Evolutionary conservation across 257 asterid species (phyloP).

Genomic region (Solanum virginianum): DNA sequence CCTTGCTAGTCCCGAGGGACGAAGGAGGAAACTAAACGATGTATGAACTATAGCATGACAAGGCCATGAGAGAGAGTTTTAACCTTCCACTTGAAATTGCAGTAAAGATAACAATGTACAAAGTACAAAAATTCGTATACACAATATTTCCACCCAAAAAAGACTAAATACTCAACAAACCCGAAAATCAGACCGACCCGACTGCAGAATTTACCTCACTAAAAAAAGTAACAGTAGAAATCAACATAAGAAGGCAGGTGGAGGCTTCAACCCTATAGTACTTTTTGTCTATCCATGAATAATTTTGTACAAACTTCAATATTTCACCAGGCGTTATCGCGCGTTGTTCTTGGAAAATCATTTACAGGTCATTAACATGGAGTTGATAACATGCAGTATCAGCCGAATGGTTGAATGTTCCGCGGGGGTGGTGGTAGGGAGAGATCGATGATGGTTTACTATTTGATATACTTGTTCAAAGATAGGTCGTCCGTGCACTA

Average conservation of each 20-base stretch:
- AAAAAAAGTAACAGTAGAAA: not conserved
- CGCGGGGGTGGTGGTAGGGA: constrained; percentile 35
- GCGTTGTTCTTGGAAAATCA: constrained; percentile 17
- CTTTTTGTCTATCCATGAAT: not conserved
- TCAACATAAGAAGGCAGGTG: not conserved
- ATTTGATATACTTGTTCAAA: constrained; percentile 92
- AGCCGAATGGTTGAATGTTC: constrained; percentile 65
- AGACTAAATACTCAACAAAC: not conserved
- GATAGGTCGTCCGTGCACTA: constrained; percentile 70
- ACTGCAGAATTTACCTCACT: not conserved
- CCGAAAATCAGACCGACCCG: not conserved
- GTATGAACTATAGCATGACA: not conserved
- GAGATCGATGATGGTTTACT: constrained; percentile 61
- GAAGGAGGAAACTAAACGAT: not conserved
- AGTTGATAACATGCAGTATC: constrained; percentile 79
- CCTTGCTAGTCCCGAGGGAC: too few relatives aligned
- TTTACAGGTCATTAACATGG: constrained; percentile 71
- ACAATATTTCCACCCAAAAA: not conserved
- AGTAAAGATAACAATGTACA: not conserved
- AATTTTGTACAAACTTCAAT: constrained; percentile 18
- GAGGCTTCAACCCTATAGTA: not conserved
- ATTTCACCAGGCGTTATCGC: not conserved
- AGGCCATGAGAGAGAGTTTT: not conserved
- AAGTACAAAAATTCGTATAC: not conserved
- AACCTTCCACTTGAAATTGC: not conserved